A percentile compares a stretch with the other conserved stretches of the same genome.
These are phyloP conservation scores for Lithocarpus polystachyus DNA, from an alignment of 306 rosid species.

Conservation along the genomic window DNA sequence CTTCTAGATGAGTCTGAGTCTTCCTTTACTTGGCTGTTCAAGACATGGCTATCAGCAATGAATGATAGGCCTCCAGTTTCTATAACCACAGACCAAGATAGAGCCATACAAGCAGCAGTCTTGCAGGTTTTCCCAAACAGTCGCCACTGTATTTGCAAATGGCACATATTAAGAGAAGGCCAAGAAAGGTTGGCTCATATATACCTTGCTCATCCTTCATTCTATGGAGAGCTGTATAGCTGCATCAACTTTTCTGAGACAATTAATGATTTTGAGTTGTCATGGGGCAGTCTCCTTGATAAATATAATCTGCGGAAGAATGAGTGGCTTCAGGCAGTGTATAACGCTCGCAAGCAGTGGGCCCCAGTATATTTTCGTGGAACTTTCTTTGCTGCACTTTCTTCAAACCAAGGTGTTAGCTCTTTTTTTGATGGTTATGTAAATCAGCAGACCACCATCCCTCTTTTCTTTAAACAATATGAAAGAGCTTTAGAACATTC, in stretches of 20 bases:
- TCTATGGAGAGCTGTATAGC: slow-evolving; percentile 65
- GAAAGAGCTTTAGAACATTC: slow-evolving; percentile 65
- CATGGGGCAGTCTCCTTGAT: slow-evolving; percentile 59
- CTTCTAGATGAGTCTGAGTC: slow-evolving; percentile 74
- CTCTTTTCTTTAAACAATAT: slow-evolving; percentile 67
- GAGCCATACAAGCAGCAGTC: slow-evolving; percentile 67
- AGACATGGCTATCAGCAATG: slow-evolving; percentile 79
- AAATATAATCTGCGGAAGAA: slow-evolving; percentile 53
- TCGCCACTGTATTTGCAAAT: slow-evolving; percentile 76
- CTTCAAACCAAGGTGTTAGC: slow-evolving; percentile 50
- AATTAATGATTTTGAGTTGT: slow-evolving; percentile 57
- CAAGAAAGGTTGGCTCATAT: slow-evolving; percentile 75
- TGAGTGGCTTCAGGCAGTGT: slow-evolving; percentile 83
- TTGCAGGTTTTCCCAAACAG: slow-evolving; percentile 58
- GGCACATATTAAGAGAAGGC: slow-evolving; percentile 89
- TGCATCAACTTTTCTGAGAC: slow-evolving; percentile 68
- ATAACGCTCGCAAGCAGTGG: slow-evolving; percentile 78
- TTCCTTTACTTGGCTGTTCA: slow-evolving; percentile 70
- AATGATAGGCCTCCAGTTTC: slow-evolving; percentile 62
- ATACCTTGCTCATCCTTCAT: slow-evolving; percentile 69
- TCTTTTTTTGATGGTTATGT: slow-evolving; percentile 73
- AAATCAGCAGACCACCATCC: slow-evolving; percentile 69
- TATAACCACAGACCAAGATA: slow-evolving; percentile 77
- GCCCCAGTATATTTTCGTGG: slow-evolving; percentile 81
- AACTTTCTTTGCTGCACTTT: slow-evolving; percentile 65